Base-by-base conservation (phyloP, 2,329 filamentous ascomycete genomes). In the Stagonosporopsis vannaccii region DNA sequence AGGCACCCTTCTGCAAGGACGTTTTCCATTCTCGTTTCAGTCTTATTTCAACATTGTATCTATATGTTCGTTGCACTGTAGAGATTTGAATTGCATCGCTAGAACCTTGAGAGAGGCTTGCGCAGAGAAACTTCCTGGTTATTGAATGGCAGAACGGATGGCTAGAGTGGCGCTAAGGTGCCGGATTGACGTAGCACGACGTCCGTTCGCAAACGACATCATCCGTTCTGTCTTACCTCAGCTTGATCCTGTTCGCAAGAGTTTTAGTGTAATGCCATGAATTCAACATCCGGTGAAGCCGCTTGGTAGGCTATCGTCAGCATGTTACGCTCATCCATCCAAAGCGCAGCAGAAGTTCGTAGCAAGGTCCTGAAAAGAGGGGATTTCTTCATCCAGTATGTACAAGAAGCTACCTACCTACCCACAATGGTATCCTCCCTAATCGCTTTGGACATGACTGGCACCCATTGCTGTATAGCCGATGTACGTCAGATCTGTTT, bases 381-480 rank as follows among this genome's bases (percentile, higher is more conserved):
- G 13, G 7, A 20, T 43, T 30, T 11, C 8, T 28, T 43, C 11
- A 22, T 36, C 9, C 33, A 49, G 28, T 58, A 58, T 58, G 12
- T 53, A 58, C 55, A 58, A 6, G 35, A 53, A 53, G 45, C 55
- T 46, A 50, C 30, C 37, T 41, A 20, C 42, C 28, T 41, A 46
- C 30, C 49, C 39, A 40, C 9, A 33, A 13, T 53, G 28, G 33
- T 52, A 40, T 49, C 33, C 13, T 49, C 40, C 33, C 35, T 33
- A 30, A 45, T 50, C 44, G 35, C 55, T 49, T 45, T 45, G 26
- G 30, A 45, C 49, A 50, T 35, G 39, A 53, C 45, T 50, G 41
- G 33, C 41, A 44, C 41, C 48, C 36, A 37, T 46, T 15, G 13
- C n/a, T 40, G 9, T 36, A 32, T 36, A 22, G 15, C 12, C 28